Percentiles rank a stretch among this genome's conserved stretches.
Conservation (phyloP, 345 rosid genomes). For the Carallia pectinifolia region DNA sequence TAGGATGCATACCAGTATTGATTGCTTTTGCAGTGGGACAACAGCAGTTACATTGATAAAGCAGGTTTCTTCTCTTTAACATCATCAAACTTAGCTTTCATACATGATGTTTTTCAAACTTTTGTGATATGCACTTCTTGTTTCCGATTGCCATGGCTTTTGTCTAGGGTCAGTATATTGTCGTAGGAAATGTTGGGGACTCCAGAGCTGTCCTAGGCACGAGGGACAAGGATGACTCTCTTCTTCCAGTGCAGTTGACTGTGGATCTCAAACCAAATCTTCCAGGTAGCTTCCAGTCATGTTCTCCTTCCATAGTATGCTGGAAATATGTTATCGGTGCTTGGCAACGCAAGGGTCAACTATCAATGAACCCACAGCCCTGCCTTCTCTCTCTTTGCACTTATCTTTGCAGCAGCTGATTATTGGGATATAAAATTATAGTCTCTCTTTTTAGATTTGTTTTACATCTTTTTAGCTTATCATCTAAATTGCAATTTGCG, state of each 20-base stretch:
- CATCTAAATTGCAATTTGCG: too few species aligned
- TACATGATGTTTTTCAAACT: background rate
- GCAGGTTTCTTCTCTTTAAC: slow-evolving; percentile 51
- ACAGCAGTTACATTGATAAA: slow-evolving; percentile 94
- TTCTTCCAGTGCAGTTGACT: slow-evolving; percentile 87
- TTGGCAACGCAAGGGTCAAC: background rate
- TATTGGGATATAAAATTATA: too few species aligned
- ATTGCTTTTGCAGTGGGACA: slow-evolving; percentile 97
- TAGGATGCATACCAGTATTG: slow-evolving; percentile 61
- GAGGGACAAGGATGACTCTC: slow-evolving; percentile 60
- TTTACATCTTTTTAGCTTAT: too few species aligned
- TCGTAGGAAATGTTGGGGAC: slow-evolving; percentile 90
- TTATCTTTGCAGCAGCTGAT: too few species aligned
- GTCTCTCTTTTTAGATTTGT: too few species aligned
- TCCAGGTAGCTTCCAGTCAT: slow-evolving; percentile 56
- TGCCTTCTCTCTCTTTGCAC: too few species aligned
- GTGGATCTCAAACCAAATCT: slow-evolving; percentile 98
- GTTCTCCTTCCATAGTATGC: background rate
- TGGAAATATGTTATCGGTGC: background rate
- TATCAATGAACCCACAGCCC: background rate
- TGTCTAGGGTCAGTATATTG: slow-evolving; percentile 68
- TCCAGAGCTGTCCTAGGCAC: slow-evolving; percentile 91
- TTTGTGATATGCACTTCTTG: slow-evolving; percentile 15
- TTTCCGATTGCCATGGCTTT: slow-evolving; percentile 12
- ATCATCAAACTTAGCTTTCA: background rate